These are phyloP conservation scores for Tylopilus vinaceipallidus DNA, from an alignment of 768 basidiomycete genomes.

Conservation along the genomic window DNA sequence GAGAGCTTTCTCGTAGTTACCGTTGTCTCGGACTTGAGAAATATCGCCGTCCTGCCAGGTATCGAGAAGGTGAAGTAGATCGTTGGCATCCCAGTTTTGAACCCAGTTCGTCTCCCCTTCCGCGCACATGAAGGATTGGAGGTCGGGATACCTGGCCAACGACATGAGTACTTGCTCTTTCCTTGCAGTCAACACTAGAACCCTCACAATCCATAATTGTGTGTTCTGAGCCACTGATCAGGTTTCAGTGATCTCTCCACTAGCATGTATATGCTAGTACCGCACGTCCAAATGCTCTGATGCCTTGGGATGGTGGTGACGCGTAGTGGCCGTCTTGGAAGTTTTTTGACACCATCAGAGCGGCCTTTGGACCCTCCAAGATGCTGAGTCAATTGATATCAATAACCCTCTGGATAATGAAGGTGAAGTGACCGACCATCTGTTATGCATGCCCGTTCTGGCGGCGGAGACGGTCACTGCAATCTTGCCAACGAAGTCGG, in stretches of 20 bases:
- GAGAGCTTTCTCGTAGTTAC: slow-evolving; percentile 41
- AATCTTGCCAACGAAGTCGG: slow-evolving; percentile 50
- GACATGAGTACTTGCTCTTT: slow-evolving; percentile 2
- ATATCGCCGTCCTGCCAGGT: slow-evolving; percentile 53
- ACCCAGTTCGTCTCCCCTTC: slow-evolving; percentile 48
- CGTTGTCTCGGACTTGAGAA: slow-evolving; percentile 42
- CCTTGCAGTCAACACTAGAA: too few relatives aligned
- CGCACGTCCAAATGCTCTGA: slow-evolving; percentile 54
- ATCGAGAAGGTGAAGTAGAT: slow-evolving; percentile 46
- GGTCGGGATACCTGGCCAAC: slow-evolving; percentile 40
- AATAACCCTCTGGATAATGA: neutral
- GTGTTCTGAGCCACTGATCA: slow-evolving; percentile 51
- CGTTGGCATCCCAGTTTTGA: slow-evolving; percentile 51
- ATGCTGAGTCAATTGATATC: slow-evolving; percentile 35
- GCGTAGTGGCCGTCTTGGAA: slow-evolving; percentile 53
- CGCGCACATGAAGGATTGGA: slow-evolving; percentile 48
- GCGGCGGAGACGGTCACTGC: slow-evolving; percentile 49
- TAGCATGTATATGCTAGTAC: slow-evolving; percentile 55
- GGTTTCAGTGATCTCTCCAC: slow-evolving; percentile 33
- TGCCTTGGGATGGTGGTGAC: slow-evolving; percentile 41
- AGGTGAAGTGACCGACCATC: slow-evolving; percentile 38
- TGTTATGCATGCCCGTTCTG: slow-evolving; percentile 51
- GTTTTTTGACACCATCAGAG: slow-evolving; percentile 49
- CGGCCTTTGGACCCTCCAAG: slow-evolving; percentile 55
- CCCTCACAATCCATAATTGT: too few relatives aligned